Base-by-base conservation (phyloP, 768 basidiomycete species). In the Kwoniella mangroviensis region DNA sequence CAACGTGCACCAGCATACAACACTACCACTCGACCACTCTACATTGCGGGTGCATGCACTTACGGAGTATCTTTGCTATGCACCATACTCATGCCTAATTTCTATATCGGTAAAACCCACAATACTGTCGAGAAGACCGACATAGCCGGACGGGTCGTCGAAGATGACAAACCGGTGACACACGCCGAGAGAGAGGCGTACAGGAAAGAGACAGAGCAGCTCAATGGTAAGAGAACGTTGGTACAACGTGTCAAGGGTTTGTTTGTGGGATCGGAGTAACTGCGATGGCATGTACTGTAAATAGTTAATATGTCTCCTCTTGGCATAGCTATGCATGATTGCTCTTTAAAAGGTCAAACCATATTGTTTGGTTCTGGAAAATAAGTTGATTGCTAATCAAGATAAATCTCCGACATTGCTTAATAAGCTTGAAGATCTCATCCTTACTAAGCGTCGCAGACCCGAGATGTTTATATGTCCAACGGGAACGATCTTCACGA, bases 71-170 rank as follows among this genome's bases (percentile, higher is more conserved):
- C 65, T 24, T 43, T 66, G 15, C 17, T 61, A 11, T 42, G 43
- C 2, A 54, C 66, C 11, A 15, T 67, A 17, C 60, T 59, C 66
- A 58, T 59, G 66, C 58, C 67, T 2, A 40, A 68, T 21, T 68
- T 52, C 58, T 59, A 59, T 24, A 42, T 68, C 19, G 67, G 67
- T 9, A 68, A 68, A 43, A 28, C 51, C 12, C 67, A 68, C 19
- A 68, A 68, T 52, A 49, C 58, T 13, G 58, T 68, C 3, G 41
- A 40, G 19, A 54, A 54, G 9, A 65, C 17, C 7, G 64, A 22
- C 12, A 22, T 65, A 5, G 64, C 28, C 26, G 54, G 64, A 21
- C 17, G n/a, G n/a, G 59, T 61, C 19, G 19, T 61, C 6, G 21
- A 40, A 19, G 58, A 55, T 55, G 54, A 55, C 21, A 55, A 55